phyloP scores from a whole-genome alignment of 2,329 filamentous ascomycete species.

The Trichoderma asperellum region DNA sequence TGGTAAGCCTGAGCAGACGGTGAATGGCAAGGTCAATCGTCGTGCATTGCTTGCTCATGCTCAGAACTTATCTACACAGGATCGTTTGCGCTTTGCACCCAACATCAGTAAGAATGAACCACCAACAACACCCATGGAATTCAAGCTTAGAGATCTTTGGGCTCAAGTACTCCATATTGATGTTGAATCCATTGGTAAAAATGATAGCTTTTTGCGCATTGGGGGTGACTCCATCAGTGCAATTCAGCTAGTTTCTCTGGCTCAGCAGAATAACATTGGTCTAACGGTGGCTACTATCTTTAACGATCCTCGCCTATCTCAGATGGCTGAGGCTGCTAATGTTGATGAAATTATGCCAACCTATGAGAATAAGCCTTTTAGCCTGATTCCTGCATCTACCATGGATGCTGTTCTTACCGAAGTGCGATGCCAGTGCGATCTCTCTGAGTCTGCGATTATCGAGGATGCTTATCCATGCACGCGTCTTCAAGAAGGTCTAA shows the following conservation, averaged over 20 bases:
- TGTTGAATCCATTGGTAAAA: conserved; percentile 10
- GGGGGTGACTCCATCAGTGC: conserved; percentile 48
- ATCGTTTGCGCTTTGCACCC: conserved; percentile 19
- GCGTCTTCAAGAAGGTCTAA: conserved; percentile 45
- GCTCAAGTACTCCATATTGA: conserved; percentile 17
- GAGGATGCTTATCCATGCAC: conserved; percentile 45
- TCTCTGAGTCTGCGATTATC: not conserved
- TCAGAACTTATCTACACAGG: conserved; percentile 7
- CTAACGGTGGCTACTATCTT: conserved; percentile 26
- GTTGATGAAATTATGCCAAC: conserved; percentile 12
- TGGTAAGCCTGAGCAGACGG: conserved; percentile 27
- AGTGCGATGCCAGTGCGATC: conserved; percentile 9
- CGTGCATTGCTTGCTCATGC: conserved; percentile 15
- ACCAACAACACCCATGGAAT: conserved; percentile 17
- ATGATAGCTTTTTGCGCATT: conserved; percentile 46
- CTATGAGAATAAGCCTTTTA: conserved; percentile 25
- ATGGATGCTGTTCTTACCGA: conserved; percentile 7
- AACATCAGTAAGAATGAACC: conserved; percentile 22
- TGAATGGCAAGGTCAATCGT: conserved; percentile 29
- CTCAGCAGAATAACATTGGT: conserved; percentile 16
- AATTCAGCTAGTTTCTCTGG: conserved; percentile 17
- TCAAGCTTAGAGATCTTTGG: conserved; percentile 26
- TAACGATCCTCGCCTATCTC: conserved; percentile 22
- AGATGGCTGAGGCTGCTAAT: conserved; percentile 23
- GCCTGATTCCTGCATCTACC: not conserved